Percentiles rank a stretch among this genome's conserved stretches.
Evolutionary conservation across 768 basidiomycete species (phyloP).

Genomic region (Pisolithus marmoratus): DNA sequence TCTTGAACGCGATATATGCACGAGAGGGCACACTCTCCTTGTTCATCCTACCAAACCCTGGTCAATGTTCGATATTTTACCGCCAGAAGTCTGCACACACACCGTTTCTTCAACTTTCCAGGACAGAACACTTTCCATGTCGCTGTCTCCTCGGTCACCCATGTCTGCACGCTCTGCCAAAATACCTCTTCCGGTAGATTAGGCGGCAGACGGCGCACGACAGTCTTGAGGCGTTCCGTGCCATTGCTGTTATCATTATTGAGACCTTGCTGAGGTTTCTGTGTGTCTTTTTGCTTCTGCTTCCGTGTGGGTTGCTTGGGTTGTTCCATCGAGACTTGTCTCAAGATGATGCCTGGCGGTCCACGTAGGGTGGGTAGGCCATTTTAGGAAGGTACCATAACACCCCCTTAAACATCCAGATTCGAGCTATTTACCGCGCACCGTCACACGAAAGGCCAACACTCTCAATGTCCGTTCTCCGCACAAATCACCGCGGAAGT

Average conservation of each 20-base stretch:
- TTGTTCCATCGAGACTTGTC: too few species aligned
- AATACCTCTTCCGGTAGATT: conserved; percentile 90
- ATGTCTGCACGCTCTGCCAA: conserved; percentile 84
- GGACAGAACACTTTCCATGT: conserved; percentile 61
- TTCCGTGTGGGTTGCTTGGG: too few species aligned
- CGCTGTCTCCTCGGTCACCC: conserved; percentile 74
- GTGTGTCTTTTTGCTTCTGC: too few species aligned
- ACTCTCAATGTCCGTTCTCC: too few species aligned
- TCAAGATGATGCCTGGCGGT: too few species aligned
- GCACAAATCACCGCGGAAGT: neutral
- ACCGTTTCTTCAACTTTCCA: conserved; percentile 72
- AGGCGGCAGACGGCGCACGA: conserved; percentile 84
- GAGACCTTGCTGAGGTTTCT: too few species aligned
- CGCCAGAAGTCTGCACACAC: conserved; percentile 13
- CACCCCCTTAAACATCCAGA: too few species aligned
- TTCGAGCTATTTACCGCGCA: too few species aligned
- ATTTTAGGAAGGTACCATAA: too few species aligned
- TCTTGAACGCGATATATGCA: conserved; percentile 89
- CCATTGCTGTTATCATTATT: conserved; percentile 9
- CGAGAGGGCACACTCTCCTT: conserved; percentile 84
- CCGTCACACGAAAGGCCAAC: too few species aligned
- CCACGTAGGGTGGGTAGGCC: too few species aligned
- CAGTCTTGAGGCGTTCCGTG: conserved; percentile 71
- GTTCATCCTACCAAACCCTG: conserved; percentile 49
- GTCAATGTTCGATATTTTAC: neutral